Evolutionary conservation across 208 protist species (phyloP), one percentile per base, ranked within the genome.

Genomic region (Leptomonas pyrrhocoris): DNA sequence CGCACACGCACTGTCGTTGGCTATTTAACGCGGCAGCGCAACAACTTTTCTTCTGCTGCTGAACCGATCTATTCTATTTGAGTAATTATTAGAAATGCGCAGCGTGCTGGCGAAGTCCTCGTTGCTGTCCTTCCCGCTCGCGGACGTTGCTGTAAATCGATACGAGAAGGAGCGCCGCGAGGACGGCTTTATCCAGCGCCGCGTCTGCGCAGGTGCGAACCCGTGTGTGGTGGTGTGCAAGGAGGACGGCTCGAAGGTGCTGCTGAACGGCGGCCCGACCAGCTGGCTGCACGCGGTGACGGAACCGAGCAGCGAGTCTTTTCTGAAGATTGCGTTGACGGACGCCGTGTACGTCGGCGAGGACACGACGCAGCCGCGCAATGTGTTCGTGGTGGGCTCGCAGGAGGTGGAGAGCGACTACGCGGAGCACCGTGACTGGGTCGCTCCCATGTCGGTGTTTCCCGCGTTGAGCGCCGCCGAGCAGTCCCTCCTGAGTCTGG

Each of bases 331-430:
- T 4, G 45, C 64, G 18, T 19, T 69, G 19, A 16, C 69, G 15
- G 15, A 53, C 15, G 45, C 77, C 19, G 31, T 77, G 38, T 84
- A 75, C 70, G 61, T 80, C 63, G 79, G 74, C 40, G 65, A 80
- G 62, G 51, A 80, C 61, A 46, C 23, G 19, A 34, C 34, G n/a
- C 25, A 67, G 11, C 55, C 70, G 7, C 49, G 63, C 36, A 77
- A 77, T 53, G 48, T 84, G 25, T 84, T 84, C 58, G 59, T 75
- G 34, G 48, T 73, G 36, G 55, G 48, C 31, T 57, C 59, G 30
- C 27, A 30, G 21, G 49, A 72, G 27, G 67, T 77, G 42, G 31
- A 48, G 4, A n/a, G 9, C 15, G 69, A 54, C 59, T 58, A 70
- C 36, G 34, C 53, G 2, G 46, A 19, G 23, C 27, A 42, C 0